phyloP scores from a whole-genome alignment of 805 yeast species.

The Candida vaughaniae region DNA sequence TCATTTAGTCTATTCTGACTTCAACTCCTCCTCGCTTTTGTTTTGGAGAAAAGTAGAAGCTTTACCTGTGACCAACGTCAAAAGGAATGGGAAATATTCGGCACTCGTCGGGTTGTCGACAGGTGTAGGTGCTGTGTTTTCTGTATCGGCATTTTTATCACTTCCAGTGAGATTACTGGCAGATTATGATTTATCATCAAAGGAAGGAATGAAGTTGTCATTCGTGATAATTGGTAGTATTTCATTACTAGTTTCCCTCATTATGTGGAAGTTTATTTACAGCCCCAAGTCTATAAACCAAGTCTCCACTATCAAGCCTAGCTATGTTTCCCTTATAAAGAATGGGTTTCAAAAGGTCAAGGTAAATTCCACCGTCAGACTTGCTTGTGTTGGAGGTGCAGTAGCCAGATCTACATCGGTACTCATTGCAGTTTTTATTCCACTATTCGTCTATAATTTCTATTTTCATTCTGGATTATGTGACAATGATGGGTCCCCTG shows the following conservation, averaged over 20 bases:
- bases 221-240: slow-evolving; percentile 48
- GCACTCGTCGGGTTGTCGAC: slow-evolving; percentile 62
- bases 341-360: slow-evolving; percentile 50
- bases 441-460: slow-evolving; percentile 59
- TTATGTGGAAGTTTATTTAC: slow-evolving; percentile 46
- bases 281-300: slow-evolving; percentile 32
- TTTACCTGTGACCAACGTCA: slow-evolving; percentile 8
- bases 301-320: background rate
- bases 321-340: slow-evolving; percentile 23
- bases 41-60: slow-evolving; percentile 22
- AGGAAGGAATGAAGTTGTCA: slow-evolving; percentile 44
- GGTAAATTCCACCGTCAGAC: slow-evolving; percentile 44
- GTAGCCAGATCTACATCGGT: slow-evolving; percentile 66
- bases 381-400: slow-evolving; percentile 62
- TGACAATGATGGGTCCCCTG: slow-evolving; percentile 22
- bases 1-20: slow-evolving; percentile 50
- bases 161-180: slow-evolving; percentile 52
- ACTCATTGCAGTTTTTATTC: slow-evolving; percentile 57
- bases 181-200: slow-evolving; percentile 29
- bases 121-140: slow-evolving; percentile 67
- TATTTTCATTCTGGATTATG: slow-evolving; percentile 54
- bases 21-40: slow-evolving; percentile 25
- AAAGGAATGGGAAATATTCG: slow-evolving; percentile 48
- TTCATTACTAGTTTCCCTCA: slow-evolving; percentile 37
- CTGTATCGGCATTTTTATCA: slow-evolving; percentile 55